A percentile compares a stretch with the other conserved stretches of the same genome.
Evolutionary conservation across 768 basidiomycete genomes (phyloP).

Genomic region (Tylopilus sp.): DNA sequence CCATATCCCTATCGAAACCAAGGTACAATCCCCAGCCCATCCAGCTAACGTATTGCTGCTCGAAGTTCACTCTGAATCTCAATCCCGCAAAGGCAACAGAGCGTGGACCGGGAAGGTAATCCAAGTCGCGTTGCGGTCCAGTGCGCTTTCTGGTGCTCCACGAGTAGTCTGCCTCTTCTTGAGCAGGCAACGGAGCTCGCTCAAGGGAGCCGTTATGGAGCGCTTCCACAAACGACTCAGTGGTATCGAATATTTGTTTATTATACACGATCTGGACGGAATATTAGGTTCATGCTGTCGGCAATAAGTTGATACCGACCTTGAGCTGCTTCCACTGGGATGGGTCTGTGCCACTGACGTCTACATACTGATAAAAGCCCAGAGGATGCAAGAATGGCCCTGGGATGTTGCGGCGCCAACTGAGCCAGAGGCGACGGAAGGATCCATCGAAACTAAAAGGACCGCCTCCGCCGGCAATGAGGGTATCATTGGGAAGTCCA

Average conservation of each 20-base stretch:
- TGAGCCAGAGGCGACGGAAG: conserved; percentile 54
- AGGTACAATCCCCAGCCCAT: conserved; percentile 64
- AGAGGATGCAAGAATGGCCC: conserved; percentile 54
- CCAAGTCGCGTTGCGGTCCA: too few relatives aligned
- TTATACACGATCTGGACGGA: conserved; percentile 51
- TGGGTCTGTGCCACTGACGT: conserved; percentile 51
- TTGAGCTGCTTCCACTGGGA: conserved; percentile 50
- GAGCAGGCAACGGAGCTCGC: conserved; percentile 32
- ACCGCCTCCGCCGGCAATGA: conserved; percentile 42
- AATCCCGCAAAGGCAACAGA: conserved; percentile 31
- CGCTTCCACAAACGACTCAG: conserved; percentile 49
- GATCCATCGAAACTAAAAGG: conserved; percentile 60
- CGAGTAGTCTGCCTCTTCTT: conserved; percentile 19
- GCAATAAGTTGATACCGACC: conserved; percentile 24
- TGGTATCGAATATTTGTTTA: conserved; percentile 48
- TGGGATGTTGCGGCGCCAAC: conserved; percentile 46
- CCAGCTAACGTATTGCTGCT: conserved; percentile 58
- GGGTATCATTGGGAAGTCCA: conserved; percentile 47
- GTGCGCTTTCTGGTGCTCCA: too few relatives aligned
- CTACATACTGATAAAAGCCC: conserved; percentile 55
- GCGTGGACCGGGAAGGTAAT: too few relatives aligned
- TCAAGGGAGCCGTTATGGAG: conserved; percentile 51
- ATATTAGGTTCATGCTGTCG: neutral
- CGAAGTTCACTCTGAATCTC: conserved; percentile 52
- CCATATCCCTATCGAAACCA: conserved; percentile 67